Percentiles rank a stretch among this genome's conserved stretches.
These are phyloP conservation scores for Mycena indigotica DNA, from an alignment of 768 basidiomycete genomes.

Conservation along the genomic window DNA sequence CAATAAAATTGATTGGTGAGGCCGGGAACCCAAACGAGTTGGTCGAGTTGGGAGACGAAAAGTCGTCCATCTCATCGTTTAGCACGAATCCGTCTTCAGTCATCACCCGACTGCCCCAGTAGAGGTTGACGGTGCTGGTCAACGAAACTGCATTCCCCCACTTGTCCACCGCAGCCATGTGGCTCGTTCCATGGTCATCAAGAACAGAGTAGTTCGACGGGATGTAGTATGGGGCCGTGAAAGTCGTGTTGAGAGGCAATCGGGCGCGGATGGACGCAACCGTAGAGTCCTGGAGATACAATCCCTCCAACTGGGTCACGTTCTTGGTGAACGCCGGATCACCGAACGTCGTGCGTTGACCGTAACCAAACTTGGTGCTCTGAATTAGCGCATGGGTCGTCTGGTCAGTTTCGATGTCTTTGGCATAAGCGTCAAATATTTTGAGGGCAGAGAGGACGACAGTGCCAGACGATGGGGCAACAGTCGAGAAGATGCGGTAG, in stretches of 20 bases:
- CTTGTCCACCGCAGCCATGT: constrained; percentile 38
- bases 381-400: constrained; percentile 39
- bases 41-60: constrained; percentile 25
- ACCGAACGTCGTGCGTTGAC: constrained; percentile 30
- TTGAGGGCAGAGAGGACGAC: constrained; percentile 40
- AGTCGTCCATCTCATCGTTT: constrained; percentile 35
- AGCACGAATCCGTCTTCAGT: constrained; percentile 28
- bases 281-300: constrained; percentile 29
- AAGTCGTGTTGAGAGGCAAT: constrained; percentile 33
- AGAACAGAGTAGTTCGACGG: constrained; percentile 31
- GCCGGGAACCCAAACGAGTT: constrained; percentile 41
- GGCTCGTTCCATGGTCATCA: constrained; percentile 38
- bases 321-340: constrained; percentile 43
- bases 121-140: constrained; percentile 31
- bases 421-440: constrained; percentile 35
- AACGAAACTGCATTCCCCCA: constrained; percentile 30
- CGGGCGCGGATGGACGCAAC: constrained; percentile 28
- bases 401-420: constrained; percentile 31
- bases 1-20: constrained; percentile 38
- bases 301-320: constrained; percentile 35
- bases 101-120: constrained; percentile 31
- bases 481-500: constrained; percentile 34
- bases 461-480: constrained; percentile 39
- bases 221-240: constrained; percentile 32
- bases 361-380: constrained; percentile 38